phyloP scores from a whole-genome alignment of 768 basidiomycete genomes.

The Pluteus cervinus region DNA sequence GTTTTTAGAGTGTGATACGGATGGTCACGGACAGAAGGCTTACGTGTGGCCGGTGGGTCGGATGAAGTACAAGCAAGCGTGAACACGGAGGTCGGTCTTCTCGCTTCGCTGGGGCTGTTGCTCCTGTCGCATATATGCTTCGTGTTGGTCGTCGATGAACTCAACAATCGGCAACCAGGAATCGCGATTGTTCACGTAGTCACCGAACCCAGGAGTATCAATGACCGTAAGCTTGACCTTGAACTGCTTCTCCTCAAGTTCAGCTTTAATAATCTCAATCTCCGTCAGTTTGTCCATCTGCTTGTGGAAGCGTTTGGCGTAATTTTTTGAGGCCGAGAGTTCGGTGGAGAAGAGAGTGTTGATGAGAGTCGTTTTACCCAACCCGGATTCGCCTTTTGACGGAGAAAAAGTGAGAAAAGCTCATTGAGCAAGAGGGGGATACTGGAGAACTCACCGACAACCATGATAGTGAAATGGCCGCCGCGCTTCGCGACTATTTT shows the following conservation, averaged over 20 bases:
- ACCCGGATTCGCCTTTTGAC: constrained; percentile 81
- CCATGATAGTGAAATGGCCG: constrained; percentile 99
- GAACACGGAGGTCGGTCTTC: constrained; percentile 93
- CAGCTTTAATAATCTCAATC: constrained; percentile 98
- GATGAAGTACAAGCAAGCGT: constrained; percentile 97
- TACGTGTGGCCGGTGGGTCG: constrained; percentile 95
- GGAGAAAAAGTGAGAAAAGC: constrained; percentile 4
- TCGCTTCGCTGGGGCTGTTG: constrained; percentile 95
- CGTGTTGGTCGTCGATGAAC: constrained; percentile 95
- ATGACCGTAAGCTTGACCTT: constrained; percentile 99
- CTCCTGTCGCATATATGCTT: constrained; percentile 95
- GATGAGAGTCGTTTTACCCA: constrained; percentile 96
- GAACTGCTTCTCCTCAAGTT: constrained; percentile 98
- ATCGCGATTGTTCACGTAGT: constrained; percentile 99
- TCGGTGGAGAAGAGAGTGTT: constrained; percentile 99
- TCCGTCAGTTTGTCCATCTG: constrained; percentile 99
- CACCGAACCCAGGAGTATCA: constrained; percentile 98
- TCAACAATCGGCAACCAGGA: constrained; percentile 98
- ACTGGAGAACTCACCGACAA: constrained; percentile 66
- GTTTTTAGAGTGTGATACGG: constrained; percentile 1
- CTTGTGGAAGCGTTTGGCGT: constrained; percentile 82
- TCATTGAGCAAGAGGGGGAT: background rate
- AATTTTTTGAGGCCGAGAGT: constrained; percentile 88
- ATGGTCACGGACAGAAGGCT: constrained; percentile 25
- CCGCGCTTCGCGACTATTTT: constrained; percentile 98